These are phyloP conservation scores for Colletotrichum spinosum DNA, from an alignment of 2,329 filamentous ascomycete genomes.

Conservation along the genomic window DNA sequence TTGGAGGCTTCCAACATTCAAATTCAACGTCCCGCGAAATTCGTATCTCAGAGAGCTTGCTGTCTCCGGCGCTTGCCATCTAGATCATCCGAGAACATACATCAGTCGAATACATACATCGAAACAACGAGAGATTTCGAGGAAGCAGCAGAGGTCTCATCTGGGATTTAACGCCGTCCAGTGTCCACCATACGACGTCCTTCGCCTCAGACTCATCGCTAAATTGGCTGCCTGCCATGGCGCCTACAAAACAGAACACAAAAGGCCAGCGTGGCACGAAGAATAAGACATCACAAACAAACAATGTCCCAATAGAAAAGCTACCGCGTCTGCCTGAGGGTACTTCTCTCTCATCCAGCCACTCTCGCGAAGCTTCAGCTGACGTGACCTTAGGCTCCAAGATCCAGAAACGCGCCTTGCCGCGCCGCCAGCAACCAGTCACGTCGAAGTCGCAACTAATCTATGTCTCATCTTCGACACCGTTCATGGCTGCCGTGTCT, in stretches of 20 bases:
- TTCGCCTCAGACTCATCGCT: background rate
- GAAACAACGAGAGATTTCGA: background rate
- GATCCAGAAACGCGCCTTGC: slow-evolving; percentile 62
- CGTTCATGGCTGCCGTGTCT: slow-evolving; percentile 76
- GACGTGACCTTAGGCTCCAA: slow-evolving; percentile 53
- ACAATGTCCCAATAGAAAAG: slow-evolving; percentile 15
- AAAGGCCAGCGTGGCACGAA: slow-evolving; percentile 18
- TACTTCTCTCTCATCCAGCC: slow-evolving; percentile 8
- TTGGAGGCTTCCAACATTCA: background rate
- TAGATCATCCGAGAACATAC: background rate
- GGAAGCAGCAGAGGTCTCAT: too few relatives aligned
- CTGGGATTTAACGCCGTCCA: too few relatives aligned
- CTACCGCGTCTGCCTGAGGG: slow-evolving; percentile 39
- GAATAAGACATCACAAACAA: background rate
- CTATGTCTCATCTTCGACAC: slow-evolving; percentile 73
- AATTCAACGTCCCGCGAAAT: background rate
- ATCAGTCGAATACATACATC: background rate
- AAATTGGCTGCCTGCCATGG: slow-evolving; percentile 35
- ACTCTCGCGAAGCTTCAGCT: slow-evolving; percentile 21
- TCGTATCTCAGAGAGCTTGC: background rate
- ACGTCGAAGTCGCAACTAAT: slow-evolving; percentile 62
- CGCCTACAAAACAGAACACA: slow-evolving; percentile 20
- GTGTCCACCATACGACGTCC: background rate
- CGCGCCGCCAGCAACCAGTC: slow-evolving; percentile 53
- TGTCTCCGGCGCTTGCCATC: background rate